phyloP scores from a whole-genome alignment of 441 rosid species.

The Gossypium laxum region DNA sequence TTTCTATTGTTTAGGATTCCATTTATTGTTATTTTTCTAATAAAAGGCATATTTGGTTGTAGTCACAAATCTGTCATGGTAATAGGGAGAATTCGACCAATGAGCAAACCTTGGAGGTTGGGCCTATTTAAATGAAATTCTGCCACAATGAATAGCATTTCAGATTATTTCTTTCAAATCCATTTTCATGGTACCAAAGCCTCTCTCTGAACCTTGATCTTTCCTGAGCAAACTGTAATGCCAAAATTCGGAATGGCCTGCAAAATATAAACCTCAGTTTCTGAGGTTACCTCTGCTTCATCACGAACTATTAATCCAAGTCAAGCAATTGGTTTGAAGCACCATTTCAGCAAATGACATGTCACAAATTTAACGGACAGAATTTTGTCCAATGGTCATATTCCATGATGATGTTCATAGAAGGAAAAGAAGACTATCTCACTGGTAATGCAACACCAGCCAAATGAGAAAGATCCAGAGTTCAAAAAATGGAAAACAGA shows the following conservation, averaged over 20 bases:
- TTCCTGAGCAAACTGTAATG: neutral
- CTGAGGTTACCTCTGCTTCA: neutral
- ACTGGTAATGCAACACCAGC: neutral
- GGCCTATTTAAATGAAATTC: neutral
- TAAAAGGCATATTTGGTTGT: neutral
- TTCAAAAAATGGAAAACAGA: neutral
- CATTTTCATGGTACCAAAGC: neutral
- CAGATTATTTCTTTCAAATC: neutral
- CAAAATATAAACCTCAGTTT: neutral
- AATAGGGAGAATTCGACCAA: neutral
- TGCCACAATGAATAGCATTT: neutral
- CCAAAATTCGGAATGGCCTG: neutral
- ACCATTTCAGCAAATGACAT: neutral
- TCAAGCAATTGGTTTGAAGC: neutral
- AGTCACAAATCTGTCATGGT: neutral
- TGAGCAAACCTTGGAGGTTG: neutral
- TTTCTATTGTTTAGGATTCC: neutral
- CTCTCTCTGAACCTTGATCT: neutral
- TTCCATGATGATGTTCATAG: neutral
- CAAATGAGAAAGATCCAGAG: neutral
- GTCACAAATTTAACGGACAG: neutral
- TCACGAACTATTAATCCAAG: neutral
- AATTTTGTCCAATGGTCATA: neutral
- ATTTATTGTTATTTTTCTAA: neutral
- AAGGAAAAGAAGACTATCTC: neutral